Evolutionary conservation across 352 stramenopile genomes (phyloP), one percentile per base, ranked within the genome.

Genomic region (Thalassiosira delicatula): DNA sequence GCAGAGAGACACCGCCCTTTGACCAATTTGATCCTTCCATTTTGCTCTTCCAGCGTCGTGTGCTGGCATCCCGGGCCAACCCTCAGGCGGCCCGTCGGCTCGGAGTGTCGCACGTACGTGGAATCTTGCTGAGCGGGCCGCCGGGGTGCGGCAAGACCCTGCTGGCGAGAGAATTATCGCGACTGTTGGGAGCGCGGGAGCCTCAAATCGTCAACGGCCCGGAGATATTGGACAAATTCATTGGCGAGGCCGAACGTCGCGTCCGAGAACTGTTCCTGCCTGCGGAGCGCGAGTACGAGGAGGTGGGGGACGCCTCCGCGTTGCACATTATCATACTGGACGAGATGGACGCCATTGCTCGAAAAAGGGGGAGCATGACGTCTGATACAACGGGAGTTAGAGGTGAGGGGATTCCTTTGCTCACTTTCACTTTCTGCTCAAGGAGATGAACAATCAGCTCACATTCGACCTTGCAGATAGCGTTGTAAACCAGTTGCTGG

Each of bases 181-280:
- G 94, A 80, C 35, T 83, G 4, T 66, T 92, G 23, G 57, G 76
- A 69, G 80, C 83, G 21, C 72, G 80, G 56, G 82, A 92, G 75
- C 92, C 94, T 7, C 98, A 99, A 80, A 97, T 99, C 81, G 96
- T 99, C 61, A 98, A 98, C 57, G 97, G 96, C 32, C 97, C 97
- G 0, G 97, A 99, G 86, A 96, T 99, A 60, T 90, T 99, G 17
- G 96, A 99, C 93, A 98, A 98, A 86, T 99, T 98, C 91, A 97
- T 99, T 4, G 97, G 97, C 80, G 96, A 97, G 53, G 97, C 95
- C 8, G 97, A 99, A 89, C 95, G 97, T 79, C 97, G 98, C 79
- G 98, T 99, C 69, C 94, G 97, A 60, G 95, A 96, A 29, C 91
- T 99, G 4, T 99, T 99, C 88, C 91, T 93, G 1, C 97, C 99